Evolutionary conservation across 768 basidiomycete genomes (phyloP), one percentile per base, ranked within the genome.

Genomic region (Boletus eberwhitei): DNA sequence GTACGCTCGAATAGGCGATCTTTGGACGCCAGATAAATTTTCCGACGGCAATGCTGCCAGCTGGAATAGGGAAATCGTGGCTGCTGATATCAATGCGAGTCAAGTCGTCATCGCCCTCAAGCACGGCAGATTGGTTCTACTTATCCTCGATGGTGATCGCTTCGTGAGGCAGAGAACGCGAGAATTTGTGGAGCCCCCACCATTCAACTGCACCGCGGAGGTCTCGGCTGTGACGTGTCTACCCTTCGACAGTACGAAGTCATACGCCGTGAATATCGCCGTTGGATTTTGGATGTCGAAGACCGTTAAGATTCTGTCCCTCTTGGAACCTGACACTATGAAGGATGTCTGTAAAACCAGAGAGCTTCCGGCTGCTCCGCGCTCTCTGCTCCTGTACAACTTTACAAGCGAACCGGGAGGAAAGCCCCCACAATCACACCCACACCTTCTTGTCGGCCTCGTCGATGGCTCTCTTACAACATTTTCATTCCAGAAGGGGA

Each of bases 261-360:
- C 70, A 32, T 84, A 75, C 50, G 69, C 88, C 1, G 69, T 69
- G 11, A 60, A 79, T 49, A 69, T 88, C 26, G 81, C 79, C 0
- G 83, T 88, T n/a, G 82, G 85, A 0, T 89, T 89, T 60, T 96
- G 93, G 92, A 79, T 78, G 21, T 79, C 80, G 4, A 87, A 86
- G 59, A 61, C 69, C 8, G 77, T 93, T 38, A 77, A 84, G 60
- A 70, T 93, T 34, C 73, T 89, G 50, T 64, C 66, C 5, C 59
- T 79, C 37, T 63, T 66, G n/a, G 55, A 44, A 12, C 31, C 8
- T 14, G 46, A 53, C 5, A 53, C 35, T 17, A 55, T 71, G 45
- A 61, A 52, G 36, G 64, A 64, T 17, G 52, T 70, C 32, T 66
- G 71, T 42, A 52, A 52, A 48, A 70, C 70, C 5, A 46, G 39